Evolutionary conservation across 805 yeast species (phyloP), one percentile per base, ranked within the genome.

Genomic region (Nakazawaea pomicola): DNA sequence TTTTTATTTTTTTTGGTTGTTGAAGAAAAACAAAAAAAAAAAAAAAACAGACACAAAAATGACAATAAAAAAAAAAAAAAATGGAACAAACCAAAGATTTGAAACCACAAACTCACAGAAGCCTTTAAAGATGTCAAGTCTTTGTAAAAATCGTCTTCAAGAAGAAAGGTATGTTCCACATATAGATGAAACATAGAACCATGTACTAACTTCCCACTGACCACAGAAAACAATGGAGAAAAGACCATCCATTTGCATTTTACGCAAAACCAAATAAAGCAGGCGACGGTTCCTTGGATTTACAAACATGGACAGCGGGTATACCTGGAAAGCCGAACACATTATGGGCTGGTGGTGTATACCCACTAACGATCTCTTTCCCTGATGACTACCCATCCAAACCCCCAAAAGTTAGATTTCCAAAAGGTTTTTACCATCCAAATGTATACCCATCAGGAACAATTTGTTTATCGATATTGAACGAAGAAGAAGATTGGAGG

Each of bases 371-470:
- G 2, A 78, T 93, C 28, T 62, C 70, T 7, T 93, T 93, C 61
- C 88, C 96, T 1, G 84, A 80, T 40, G 98, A 91, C 46, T 93
- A 88, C 57, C 99, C 99, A 2, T 83, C 96, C 6, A 91, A 91
- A 60, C 99, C 99, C 1, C 98, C 98, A 31, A 89, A 88, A 55
- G 89, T 95, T 44, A 78, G 76, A 63, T 89, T 93, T 51, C 95
- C 96, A 2, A 76, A 80, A 2, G 86, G 84, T 0, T 93, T 93
- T 54, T 93, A 89, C 64, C 99, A 93, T 62, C 99, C 99, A 10
- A 93, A 93, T 55, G 91, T 93, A 8, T 93, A 93, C 54, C 99
- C 99, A 1, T 85, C 95, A 42, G 99, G 99, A 1, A 93, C 98
- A 1, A 82, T 93, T 28, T 93, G 99, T 64, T 73, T 93, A 35